phyloP scores from a whole-genome alignment of 169 alveolate species.

The Plasmodium gallinaceum region DNA sequence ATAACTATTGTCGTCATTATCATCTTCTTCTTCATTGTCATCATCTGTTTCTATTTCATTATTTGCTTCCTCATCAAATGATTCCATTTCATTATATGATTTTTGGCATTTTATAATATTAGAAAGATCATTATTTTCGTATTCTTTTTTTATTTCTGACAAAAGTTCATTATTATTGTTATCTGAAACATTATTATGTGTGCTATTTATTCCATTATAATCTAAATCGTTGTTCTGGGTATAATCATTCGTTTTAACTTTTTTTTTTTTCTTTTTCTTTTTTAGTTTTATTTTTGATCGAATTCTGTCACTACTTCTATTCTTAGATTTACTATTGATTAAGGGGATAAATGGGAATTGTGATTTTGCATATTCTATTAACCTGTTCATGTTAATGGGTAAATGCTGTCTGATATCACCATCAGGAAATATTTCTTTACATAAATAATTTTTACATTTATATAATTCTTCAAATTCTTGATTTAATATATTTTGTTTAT shows the following conservation, averaged over 20 bases:
- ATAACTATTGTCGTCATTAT: neutral
- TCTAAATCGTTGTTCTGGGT: conserved; percentile 34
- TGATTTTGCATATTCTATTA: conserved; percentile 94
- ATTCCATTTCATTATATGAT: neutral
- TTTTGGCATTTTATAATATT: conserved; percentile 16
- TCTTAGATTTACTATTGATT: conserved; percentile 49
- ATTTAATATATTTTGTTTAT: conserved; percentile 86
- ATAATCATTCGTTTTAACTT: conserved; percentile 33
- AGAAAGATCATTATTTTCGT: conserved; percentile 45
- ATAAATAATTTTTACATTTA: conserved; percentile 83
- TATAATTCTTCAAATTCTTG: conserved; percentile 85
- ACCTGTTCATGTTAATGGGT: conserved; percentile 96
- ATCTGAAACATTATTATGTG: too few species aligned
- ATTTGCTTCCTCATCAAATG: neutral
- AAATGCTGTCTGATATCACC: conserved; percentile 97
- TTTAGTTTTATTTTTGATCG: conserved; percentile 25
- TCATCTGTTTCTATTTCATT: conserved; percentile 6
- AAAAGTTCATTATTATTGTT: conserved; percentile 10
- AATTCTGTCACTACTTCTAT: conserved; percentile 81
- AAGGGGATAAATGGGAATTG: conserved; percentile 85
- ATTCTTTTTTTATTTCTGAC: conserved; percentile 69
- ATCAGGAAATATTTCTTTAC: conserved; percentile 92
- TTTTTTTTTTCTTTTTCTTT: conserved; percentile 70
- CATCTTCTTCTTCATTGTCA: conserved; percentile 75
- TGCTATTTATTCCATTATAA: neutral